Conservation (phyloP, 768 basidiomycete genomes). For the Calocybe cyanea region DNA sequence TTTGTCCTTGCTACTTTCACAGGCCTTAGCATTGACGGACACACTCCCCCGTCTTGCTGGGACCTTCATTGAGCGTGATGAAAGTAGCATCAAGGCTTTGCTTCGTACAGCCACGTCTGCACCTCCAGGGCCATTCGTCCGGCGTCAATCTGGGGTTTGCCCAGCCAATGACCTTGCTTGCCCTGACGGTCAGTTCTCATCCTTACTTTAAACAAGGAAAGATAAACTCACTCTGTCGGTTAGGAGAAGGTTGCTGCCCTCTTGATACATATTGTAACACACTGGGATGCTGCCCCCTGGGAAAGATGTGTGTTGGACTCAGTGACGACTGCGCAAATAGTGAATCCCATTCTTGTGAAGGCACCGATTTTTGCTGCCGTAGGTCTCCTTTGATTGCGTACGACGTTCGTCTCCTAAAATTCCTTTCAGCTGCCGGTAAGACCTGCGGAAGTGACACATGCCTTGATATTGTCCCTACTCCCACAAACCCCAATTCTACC, state of each 20-base stretch:
- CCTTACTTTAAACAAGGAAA: no score
- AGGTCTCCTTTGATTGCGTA: constrained; percentile 1
- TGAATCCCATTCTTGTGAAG: constrained; percentile 14
- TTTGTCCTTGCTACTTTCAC: neutral
- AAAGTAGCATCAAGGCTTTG: constrained; percentile 6
- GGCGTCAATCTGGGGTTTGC: constrained; percentile 3
- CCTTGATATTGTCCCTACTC: neutral
- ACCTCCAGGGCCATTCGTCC: neutral
- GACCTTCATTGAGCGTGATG: neutral
- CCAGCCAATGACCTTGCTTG: constrained; percentile 8
- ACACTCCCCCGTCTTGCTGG: neutral
- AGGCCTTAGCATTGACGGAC: neutral
- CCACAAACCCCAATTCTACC: neutral
- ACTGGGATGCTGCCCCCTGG: constrained; percentile 19
- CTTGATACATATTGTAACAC: constrained; percentile 19
- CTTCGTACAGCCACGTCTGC: constrained; percentile 7
- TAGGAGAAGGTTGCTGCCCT: constrained; percentile 18
- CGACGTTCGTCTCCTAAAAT: neutral
- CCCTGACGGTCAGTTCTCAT: constrained; percentile 7
- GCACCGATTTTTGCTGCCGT: constrained; percentile 22
- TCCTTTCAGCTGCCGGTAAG: constrained; percentile 14
- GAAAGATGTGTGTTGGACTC: constrained; percentile 16
- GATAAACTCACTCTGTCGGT: no score
- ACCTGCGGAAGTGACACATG: constrained; percentile 3
- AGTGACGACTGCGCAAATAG: constrained; percentile 11